phyloP scores from a whole-genome alignment of 768 basidiomycete genomes.

The Ephemerocybe angulata region DNA sequence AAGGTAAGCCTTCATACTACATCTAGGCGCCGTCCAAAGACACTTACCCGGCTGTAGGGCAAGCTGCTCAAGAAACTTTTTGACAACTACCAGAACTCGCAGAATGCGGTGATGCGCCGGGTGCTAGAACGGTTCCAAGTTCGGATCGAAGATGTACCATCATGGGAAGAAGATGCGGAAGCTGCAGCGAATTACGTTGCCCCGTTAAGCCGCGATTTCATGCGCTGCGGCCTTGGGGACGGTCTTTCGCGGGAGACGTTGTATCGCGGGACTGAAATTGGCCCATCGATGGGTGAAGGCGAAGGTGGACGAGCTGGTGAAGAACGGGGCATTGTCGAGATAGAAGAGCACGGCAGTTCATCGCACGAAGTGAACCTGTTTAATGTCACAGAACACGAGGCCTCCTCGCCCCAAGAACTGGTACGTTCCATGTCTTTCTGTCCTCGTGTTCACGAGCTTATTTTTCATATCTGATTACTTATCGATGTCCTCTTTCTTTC shows the following conservation, averaged over 20 bases:
- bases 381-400: slow-evolving; percentile 9
- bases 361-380: not conserved
- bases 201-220: slow-evolving; percentile 54
- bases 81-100: slow-evolving; percentile 43
- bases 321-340: slow-evolving; percentile 8
- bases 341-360: not conserved
- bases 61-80: slow-evolving; percentile 60
- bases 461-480: slow-evolving; percentile 1
- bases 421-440: not conserved
- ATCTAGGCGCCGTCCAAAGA: no score
- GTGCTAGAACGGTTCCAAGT: slow-evolving; percentile 51
- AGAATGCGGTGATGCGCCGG: slow-evolving; percentile 38
- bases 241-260: slow-evolving; percentile 23
- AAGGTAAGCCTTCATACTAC: slow-evolving; percentile 33
- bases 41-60: slow-evolving; percentile 38
- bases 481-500: slow-evolving; percentile 7
- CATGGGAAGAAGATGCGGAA: slow-evolving; percentile 42
- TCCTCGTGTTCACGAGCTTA: not conserved
- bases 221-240: slow-evolving; percentile 26
- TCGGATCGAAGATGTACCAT: slow-evolving; percentile 52
- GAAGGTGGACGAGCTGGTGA: slow-evolving; percentile 9
- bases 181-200: slow-evolving; percentile 44
- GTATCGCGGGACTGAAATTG: slow-evolving; percentile 12
- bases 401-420: not conserved
- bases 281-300: slow-evolving; percentile 9